These are phyloP conservation scores for Phytophthora idaei DNA, from an alignment of 352 stramenopile genomes.

Conservation along the genomic window DNA sequence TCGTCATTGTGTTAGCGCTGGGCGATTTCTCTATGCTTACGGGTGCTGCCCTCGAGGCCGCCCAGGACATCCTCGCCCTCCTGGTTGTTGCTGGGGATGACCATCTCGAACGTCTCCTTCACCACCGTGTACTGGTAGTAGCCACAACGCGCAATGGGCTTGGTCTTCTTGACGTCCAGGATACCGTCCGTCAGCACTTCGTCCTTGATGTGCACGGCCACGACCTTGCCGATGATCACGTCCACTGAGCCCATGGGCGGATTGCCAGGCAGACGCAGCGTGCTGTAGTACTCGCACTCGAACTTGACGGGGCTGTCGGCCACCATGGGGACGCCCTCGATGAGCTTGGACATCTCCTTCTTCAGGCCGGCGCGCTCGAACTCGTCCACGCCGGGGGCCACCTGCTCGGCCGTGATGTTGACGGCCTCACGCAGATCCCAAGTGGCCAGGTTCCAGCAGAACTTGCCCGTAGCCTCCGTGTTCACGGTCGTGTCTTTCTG, in stretches of 20 bases:
- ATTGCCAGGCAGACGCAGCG: constrained; percentile 38
- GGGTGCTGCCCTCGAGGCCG: constrained; percentile 34
- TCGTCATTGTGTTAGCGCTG: constrained; percentile 19
- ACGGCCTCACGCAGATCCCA: constrained; percentile 35
- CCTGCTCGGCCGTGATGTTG: constrained; percentile 38
- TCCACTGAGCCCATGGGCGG: constrained; percentile 40
- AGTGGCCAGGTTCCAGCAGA: constrained; percentile 37
- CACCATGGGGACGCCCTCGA: constrained; percentile 39
- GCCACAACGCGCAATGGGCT: constrained; percentile 37
- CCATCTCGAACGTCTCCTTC: constrained; percentile 41
- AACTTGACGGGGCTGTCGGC: constrained; percentile 41
- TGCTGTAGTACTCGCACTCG: constrained; percentile 45
- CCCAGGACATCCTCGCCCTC: constrained; percentile 30
- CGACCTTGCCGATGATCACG: constrained; percentile 43
- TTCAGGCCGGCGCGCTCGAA: constrained; percentile 35
- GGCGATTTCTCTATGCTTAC: constrained; percentile 32
- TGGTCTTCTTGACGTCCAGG: constrained; percentile 43
- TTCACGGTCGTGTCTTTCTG: constrained; percentile 41
- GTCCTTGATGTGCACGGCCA: constrained; percentile 42
- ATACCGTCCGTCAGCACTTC: constrained; percentile 40
- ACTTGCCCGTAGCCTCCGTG: constrained; percentile 35
- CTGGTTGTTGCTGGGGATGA: constrained; percentile 36
- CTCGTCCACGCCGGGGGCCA: constrained; percentile 32
- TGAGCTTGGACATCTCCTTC: constrained; percentile 34
- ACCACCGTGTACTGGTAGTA: constrained; percentile 45